These are phyloP conservation scores for Auricularia auricula-judae DNA, from an alignment of 768 basidiomycete species.

Conservation along the genomic window DNA sequence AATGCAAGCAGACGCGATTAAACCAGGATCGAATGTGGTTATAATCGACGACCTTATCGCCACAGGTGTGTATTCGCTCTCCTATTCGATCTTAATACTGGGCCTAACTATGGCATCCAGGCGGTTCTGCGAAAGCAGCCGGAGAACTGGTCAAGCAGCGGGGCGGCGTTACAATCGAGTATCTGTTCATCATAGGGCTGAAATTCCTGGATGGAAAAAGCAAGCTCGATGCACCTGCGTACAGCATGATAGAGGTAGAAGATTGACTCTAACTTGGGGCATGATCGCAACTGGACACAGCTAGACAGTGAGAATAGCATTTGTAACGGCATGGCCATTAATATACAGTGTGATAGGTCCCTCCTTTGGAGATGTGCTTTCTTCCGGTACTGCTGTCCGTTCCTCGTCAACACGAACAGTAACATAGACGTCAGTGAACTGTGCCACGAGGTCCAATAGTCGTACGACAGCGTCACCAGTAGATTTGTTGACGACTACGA, in stretches of 20 bases:
- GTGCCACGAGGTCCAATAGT: constrained; percentile 44
- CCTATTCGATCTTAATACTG: not conserved
- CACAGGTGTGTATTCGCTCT: constrained; percentile 48
- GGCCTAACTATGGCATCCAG: constrained; percentile 24
- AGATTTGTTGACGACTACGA: constrained; percentile 46
- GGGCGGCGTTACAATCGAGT: constrained; percentile 81
- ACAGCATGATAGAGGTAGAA: constrained; percentile 75
- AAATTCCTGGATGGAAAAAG: constrained; percentile 61
- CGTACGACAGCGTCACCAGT: constrained; percentile 42
- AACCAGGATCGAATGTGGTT: constrained; percentile 71
- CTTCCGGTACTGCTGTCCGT: not conserved
- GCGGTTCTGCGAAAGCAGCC: constrained; percentile 89
- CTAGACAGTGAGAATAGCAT: constrained; percentile 6
- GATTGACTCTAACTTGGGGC: constrained; percentile 25
- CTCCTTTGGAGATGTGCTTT: not conserved
- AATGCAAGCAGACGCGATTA: constrained; percentile 82
- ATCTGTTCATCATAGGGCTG: constrained; percentile 88
- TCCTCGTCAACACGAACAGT: constrained; percentile 37
- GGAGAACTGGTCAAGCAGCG: constrained; percentile 76
- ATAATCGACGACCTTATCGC: constrained; percentile 94
- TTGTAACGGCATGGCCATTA: constrained; percentile 6
- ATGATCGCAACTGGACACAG: not conserved
- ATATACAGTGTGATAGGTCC: constrained; percentile 2
- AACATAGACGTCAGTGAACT: constrained; percentile 34
- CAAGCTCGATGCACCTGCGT: constrained; percentile 78